Percentiles rank a stretch among this genome's conserved stretches.
phyloP scores from a whole-genome alignment of 1,139 yeast genomes.

The Candida sp. region DNA sequence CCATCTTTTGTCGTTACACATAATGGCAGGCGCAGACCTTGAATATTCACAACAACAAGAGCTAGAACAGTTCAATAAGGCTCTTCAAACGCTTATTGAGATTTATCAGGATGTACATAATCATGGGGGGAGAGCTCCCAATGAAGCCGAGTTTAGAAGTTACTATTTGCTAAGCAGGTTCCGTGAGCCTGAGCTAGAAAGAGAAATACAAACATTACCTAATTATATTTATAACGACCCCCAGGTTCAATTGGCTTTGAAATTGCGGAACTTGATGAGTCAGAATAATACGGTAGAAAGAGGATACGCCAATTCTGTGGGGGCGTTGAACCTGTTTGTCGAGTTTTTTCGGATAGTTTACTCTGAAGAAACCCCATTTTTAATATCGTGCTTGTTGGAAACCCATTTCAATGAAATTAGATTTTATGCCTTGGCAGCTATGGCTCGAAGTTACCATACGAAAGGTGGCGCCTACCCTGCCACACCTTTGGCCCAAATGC shows the following conservation, averaged over 20 bases:
- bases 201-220: constrained; percentile 73
- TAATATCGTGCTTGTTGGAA: constrained; percentile 75
- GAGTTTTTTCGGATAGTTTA: constrained; percentile 61
- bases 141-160: constrained; percentile 93
- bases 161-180: constrained; percentile 79
- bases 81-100: constrained; percentile 84
- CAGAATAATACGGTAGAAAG: constrained; percentile 63
- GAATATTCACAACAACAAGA: constrained; percentile 96
- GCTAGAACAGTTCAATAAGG: constrained; percentile 88
- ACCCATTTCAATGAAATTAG: constrained; percentile 79
- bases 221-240: constrained; percentile 47
- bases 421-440: constrained; percentile 66
- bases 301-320: constrained; percentile 54
- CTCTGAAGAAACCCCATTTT: constrained; percentile 54
- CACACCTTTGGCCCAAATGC: constrained; percentile 39
- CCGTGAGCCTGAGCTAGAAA: constrained; percentile 81
- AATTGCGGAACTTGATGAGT: constrained; percentile 61
- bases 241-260: constrained; percentile 68
- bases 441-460: constrained; percentile 68
- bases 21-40: constrained; percentile 75
- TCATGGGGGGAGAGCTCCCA: constrained; percentile 66
- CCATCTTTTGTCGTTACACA: constrained; percentile 77
- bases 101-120: constrained; percentile 80
- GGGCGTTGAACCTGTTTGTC: constrained; percentile 59
- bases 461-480: constrained; percentile 66